Evolutionary conservation across 2,329 filamentous ascomycete species (phyloP).

Genomic region (Ophidiomyces ophidiicola): DNA sequence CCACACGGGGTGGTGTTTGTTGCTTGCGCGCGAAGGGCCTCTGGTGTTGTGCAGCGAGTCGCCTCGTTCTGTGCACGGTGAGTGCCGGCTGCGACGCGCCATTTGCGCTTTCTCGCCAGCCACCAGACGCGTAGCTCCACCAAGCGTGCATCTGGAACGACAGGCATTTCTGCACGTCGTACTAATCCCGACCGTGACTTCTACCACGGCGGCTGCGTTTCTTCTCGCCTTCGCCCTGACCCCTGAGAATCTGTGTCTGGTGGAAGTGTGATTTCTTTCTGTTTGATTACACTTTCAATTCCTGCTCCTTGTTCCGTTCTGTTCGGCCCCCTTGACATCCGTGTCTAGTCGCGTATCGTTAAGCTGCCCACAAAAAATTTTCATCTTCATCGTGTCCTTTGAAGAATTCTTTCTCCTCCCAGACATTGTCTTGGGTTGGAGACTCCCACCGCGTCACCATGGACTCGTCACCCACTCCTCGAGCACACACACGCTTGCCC

Average conservation of each 20-base stretch:
- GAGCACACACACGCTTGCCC: conserved; percentile 22
- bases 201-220: conserved; percentile 9
- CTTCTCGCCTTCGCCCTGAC: conserved; percentile 3
- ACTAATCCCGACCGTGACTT: conserved; percentile 12
- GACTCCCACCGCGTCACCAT: conserved; percentile 20
- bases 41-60: too few species aligned
- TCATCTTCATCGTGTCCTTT: neutral
- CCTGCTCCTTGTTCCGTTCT: neutral
- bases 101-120: conserved; percentile 8
- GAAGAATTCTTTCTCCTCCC: conserved; percentile 5
- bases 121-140: conserved; percentile 15
- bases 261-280: neutral
- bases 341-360: too few species aligned
- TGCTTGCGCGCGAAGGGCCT: too few species aligned
- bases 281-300: neutral
- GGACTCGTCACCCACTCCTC: conserved; percentile 31
- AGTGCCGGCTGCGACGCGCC: conserved; percentile 4
- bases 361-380: neutral
- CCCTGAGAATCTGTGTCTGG: conserved; percentile 3
- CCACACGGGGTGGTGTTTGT: too few species aligned
- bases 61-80: neutral
- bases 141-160: conserved; percentile 11
- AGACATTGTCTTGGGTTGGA: conserved; percentile 7
- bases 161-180: conserved; percentile 12
- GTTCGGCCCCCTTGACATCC: too few species aligned